Conservation (phyloP, 371 early-diverging fungal species). For the Blastocladiella emersonii region DNA sequence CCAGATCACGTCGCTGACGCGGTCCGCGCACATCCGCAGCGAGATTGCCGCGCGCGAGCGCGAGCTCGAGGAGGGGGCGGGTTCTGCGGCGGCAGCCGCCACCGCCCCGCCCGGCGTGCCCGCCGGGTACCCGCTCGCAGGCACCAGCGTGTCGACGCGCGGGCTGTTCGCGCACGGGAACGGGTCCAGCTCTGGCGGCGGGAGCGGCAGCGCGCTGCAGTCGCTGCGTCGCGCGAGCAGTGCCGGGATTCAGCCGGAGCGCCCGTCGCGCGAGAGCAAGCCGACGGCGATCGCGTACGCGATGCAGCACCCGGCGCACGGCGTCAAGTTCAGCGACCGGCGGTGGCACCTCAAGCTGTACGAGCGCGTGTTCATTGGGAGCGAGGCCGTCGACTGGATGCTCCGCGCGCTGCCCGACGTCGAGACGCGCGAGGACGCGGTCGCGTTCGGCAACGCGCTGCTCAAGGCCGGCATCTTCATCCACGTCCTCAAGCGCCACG, state of each 20-base stretch:
- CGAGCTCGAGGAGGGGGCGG: background rate
- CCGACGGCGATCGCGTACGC: constrained; percentile 38
- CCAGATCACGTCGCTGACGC: constrained; percentile 11
- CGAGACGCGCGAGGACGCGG: constrained; percentile 65
- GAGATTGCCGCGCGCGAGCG: background rate
- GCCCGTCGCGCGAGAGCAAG: background rate
- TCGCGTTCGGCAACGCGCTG: constrained; percentile 63
- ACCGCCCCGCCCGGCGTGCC: background rate
- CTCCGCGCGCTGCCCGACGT: constrained; percentile 63
- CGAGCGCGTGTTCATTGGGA: constrained; percentile 64
- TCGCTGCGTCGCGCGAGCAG: background rate
- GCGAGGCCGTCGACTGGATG: constrained; percentile 84
- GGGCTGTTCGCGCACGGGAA: no score
- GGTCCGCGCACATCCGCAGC: background rate
- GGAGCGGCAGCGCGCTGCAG: no score
- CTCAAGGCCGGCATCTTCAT: constrained; percentile 58
- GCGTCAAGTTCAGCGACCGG: constrained; percentile 59
- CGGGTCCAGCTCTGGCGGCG: no score
- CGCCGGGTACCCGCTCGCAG: no score
- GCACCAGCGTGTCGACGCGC: no score
- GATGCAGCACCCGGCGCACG: constrained; percentile 55
- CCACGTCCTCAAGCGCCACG: constrained; percentile 55
- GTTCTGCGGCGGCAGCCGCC: background rate
- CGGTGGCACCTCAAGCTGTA: constrained; percentile 81
- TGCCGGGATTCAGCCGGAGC: background rate